A percentile compares a stretch with the other conserved stretches of the same genome.
These are phyloP conservation scores for Phytophthora litchii DNA, from an alignment of 352 stramenopile genomes.

Conservation along the genomic window DNA sequence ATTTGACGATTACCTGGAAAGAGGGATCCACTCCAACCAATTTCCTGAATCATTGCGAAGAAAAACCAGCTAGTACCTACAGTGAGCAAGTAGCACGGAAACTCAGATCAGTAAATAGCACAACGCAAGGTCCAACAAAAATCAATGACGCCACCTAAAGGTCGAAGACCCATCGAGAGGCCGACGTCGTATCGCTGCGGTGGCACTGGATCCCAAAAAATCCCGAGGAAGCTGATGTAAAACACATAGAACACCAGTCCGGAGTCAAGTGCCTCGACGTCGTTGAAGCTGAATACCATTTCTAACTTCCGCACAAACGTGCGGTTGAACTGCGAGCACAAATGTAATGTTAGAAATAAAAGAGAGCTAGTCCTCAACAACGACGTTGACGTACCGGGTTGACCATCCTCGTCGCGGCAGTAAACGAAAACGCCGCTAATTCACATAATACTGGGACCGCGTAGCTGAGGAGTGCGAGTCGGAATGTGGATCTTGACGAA, in stretches of 20 bases:
- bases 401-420: slow-evolving; percentile 84
- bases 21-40: slow-evolving; percentile 88
- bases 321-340: slow-evolving; percentile 76
- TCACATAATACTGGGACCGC: slow-evolving; percentile 84
- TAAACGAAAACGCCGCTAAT: slow-evolving; percentile 86
- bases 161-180: slow-evolving; percentile 65
- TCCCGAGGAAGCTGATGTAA: slow-evolving; percentile 80
- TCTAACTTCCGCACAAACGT: slow-evolving; percentile 85
- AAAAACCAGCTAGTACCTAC: slow-evolving; percentile 88
- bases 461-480: slow-evolving; percentile 81
- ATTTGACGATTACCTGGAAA: slow-evolving; percentile 66
- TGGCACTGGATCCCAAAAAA: slow-evolving; percentile 87
- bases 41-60: slow-evolving; percentile 81
- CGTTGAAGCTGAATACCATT: slow-evolving; percentile 89
- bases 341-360: slow-evolving; percentile 8
- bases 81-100: slow-evolving; percentile 14
- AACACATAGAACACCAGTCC: slow-evolving; percentile 90
- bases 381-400: slow-evolving; percentile 65
- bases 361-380: slow-evolving; percentile 1
- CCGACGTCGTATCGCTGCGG: slow-evolving; percentile 82
- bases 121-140: not conserved
- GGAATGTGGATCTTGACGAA: slow-evolving; percentile 75
- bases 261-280: slow-evolving; percentile 85
- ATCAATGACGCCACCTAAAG: slow-evolving; percentile 50
- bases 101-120: slow-evolving; percentile 13